A percentile compares a stretch with the other conserved stretches of the same genome.
Conservation (phyloP, 805 yeast species). For the Metschnikowia hibisci region DNA sequence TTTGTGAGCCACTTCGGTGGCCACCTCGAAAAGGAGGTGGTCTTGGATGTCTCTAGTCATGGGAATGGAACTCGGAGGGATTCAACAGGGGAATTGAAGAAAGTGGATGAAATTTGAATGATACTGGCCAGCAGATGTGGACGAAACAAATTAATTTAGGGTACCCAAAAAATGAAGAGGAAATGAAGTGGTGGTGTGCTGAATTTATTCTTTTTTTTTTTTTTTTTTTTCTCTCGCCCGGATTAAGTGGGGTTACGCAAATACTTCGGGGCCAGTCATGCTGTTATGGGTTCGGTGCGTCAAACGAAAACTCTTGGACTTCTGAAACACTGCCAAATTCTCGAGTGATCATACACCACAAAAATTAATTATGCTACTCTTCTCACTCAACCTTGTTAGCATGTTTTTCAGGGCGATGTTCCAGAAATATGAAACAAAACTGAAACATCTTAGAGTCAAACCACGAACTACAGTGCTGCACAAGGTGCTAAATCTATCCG, state of each 20-base stretch:
- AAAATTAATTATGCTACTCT: too few relatives aligned
- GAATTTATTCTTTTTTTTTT: constrained; percentile 3
- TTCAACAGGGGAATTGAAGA: background rate
- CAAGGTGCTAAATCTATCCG: constrained; percentile 1
- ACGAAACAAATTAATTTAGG: background rate
- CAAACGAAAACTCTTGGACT: background rate
- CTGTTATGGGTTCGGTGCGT: constrained; percentile 5
- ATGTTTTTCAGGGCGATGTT: too few relatives aligned
- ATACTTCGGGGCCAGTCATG: constrained; percentile 1
- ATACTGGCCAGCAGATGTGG: constrained; percentile 3
- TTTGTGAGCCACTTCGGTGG: constrained; percentile 96
- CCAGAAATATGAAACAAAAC: background rate
- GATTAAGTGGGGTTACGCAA: constrained; percentile 7
- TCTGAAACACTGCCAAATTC: background rate
- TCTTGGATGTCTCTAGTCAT: constrained; percentile 84
- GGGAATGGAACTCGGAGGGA: background rate
- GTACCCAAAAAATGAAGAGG: background rate
- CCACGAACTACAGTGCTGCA: background rate
- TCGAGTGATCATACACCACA: too few relatives aligned
- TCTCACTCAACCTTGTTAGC: too few relatives aligned
- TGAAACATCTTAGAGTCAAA: constrained; percentile 2
- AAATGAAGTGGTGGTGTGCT: background rate
- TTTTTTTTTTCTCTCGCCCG: constrained; percentile 6
- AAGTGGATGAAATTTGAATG: background rate
- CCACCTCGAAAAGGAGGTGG: constrained; percentile 86